Percentiles rank a stretch among this genome's conserved stretches.
phyloP scores from a whole-genome alignment of 257 asterid species.

The Solanum sejunctum region DNA sequence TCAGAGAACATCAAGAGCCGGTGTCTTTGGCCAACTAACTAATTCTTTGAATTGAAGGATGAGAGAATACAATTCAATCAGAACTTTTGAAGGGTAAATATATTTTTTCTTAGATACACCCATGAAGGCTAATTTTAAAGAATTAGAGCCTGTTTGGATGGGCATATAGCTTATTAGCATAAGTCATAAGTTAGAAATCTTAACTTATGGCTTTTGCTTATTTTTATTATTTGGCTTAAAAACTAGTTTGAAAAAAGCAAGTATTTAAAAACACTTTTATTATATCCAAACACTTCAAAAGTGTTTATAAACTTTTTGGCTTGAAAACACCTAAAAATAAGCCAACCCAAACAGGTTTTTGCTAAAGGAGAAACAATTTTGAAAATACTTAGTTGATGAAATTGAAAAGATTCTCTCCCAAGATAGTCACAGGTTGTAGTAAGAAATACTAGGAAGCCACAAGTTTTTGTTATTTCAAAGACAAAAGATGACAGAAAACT shows the following conservation, averaged over 20 bases:
- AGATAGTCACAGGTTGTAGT: neutral
- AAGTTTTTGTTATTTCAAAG: neutral
- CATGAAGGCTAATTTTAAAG: neutral
- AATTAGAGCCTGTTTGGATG: neutral
- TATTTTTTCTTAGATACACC: neutral
- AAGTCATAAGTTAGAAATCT: no score
- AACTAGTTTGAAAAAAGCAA: no score
- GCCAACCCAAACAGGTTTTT: no score
- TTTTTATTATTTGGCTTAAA: no score
- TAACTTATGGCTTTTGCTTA: no score
- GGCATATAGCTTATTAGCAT: no score
- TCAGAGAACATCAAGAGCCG: neutral
- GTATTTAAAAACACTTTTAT: no score
- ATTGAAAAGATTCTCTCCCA: neutral
- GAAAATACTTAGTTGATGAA: neutral
- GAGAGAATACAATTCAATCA: neutral
- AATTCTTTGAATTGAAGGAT: neutral
- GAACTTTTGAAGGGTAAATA: neutral
- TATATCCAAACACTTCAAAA: no score
- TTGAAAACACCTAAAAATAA: no score
- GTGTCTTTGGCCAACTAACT: neutral
- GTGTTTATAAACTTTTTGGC: no score
- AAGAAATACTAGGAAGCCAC: neutral
- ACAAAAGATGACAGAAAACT: neutral
- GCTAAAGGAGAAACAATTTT: neutral